phyloP scores from a whole-genome alignment of 2,329 filamentous ascomycete genomes.

The Eurotiales sp. region DNA sequence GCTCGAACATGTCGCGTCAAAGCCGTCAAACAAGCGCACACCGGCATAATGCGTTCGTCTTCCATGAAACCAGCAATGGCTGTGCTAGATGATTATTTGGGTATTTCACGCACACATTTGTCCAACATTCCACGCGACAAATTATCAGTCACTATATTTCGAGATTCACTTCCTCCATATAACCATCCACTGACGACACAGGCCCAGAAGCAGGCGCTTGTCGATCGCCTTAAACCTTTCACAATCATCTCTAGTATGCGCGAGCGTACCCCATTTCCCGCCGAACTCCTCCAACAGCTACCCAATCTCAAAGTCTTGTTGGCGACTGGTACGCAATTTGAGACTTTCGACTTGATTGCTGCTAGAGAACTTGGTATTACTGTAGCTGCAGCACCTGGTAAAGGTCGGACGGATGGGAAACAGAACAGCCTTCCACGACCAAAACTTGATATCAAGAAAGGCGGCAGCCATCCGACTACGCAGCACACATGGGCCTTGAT shows the following conservation, averaged over 20 bases:
- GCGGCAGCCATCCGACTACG: conserved; percentile 6
- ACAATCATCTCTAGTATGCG: conserved; percentile 68
- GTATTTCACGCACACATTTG: conserved; percentile 53
- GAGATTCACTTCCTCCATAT: not conserved
- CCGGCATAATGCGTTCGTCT: not conserved
- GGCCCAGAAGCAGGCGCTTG: conserved; percentile 44
- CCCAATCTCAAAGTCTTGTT: conserved; percentile 67
- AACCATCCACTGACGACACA: conserved; percentile 39
- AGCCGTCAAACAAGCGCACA: not conserved
- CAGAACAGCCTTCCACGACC: conserved; percentile 20
- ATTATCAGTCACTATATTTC: not conserved
- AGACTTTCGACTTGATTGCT: conserved; percentile 2
- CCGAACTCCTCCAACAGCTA: conserved; percentile 55
- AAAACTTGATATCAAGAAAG: conserved; percentile 22
- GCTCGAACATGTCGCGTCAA: not conserved
- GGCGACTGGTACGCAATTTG: conserved; percentile 56
- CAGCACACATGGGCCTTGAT: conserved; percentile 14
- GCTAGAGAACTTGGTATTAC: conserved; percentile 3
- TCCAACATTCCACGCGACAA: conserved; percentile 41
- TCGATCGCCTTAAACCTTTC: conserved; percentile 61
- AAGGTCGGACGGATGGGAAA: not conserved
- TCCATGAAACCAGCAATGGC: conserved; percentile 48
- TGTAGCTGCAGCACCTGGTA: conserved; percentile 1
- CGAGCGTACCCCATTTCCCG: conserved; percentile 68
- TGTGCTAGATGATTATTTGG: conserved; percentile 66